Base-by-base conservation (phyloP, 1,139 yeast species). In the Saccharomyces hybrid region DNA sequence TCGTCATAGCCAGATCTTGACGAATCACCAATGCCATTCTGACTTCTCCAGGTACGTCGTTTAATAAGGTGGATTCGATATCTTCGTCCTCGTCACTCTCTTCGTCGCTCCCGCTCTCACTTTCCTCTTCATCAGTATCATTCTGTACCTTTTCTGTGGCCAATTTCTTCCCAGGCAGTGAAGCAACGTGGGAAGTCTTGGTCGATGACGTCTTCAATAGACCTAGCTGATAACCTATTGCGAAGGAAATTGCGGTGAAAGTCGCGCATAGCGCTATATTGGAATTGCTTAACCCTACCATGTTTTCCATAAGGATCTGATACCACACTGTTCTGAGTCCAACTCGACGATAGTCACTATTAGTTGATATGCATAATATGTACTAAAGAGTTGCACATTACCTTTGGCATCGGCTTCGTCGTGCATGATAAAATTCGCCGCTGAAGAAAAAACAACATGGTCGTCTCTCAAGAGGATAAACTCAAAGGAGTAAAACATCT, bases 21-120 rank as follows among this genome's bases (percentile, higher is more conserved):
- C 99, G 82, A 1, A 93, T 91, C 1, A 90, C 82, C 42, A 95
- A 75, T 0, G 95, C 90, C 96, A 93, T 86, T 61, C 90, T 77
- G 48, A 87, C 91, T 69, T 88, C 96, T 3, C 88, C 93, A 2
- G 83, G 88, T 19, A 83, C 73, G 21, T 76, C 81, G 63, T 85
- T 85, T 58, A 86, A 72, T 2, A 79, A 71, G 0, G 73, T 69
- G 0, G 89, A 83, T 61, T 84, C 79, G 50, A 84, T 76, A 49
- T 76, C 72, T 71, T 81, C 58, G 66, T 79, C 85, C 46, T 80
- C 84, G 5, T 75, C 79, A 1, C 74, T 74, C 11, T 73, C 77
- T 6, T 73, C 75, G 4, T 73, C 75, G 24, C 24, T 38, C 16
- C 2, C 31, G 2, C 31, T 28, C 31, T 38, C 44, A 7, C 44